phyloP scores from a whole-genome alignment of 1,284 basidiomycete genomes.

The Sphagnurus paluster region DNA sequence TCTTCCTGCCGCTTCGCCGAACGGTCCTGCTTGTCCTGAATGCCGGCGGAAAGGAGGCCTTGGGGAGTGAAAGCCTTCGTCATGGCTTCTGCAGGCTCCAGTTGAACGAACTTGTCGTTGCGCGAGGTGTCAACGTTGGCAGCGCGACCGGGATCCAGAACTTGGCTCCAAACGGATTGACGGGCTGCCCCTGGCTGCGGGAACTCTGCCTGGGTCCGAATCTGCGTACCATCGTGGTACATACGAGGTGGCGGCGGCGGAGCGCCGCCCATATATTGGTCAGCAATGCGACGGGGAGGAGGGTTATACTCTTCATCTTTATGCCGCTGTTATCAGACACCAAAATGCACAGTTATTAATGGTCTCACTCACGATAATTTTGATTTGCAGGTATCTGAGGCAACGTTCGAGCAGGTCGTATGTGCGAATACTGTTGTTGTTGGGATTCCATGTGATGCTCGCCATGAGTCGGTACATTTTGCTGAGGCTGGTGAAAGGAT shows the following conservation, averaged over 20 bases:
- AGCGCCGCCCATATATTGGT: conserved; percentile 45
- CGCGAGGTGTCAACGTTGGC: conserved; percentile 37
- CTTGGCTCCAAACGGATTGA: conserved; percentile 82
- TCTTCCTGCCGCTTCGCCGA: conserved; percentile 96
- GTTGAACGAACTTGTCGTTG: conserved; percentile 77
- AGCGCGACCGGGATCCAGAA: conserved; percentile 70
- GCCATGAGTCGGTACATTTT: conserved; percentile 21
- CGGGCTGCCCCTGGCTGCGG: conserved; percentile 55
- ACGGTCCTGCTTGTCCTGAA: conserved; percentile 94
- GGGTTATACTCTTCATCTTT: conserved; percentile 31
- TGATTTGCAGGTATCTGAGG: conserved; percentile 43
- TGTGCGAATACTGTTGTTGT: conserved; percentile 31
- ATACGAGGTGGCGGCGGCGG: conserved; percentile 46
- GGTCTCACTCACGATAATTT: conserved; percentile 29
- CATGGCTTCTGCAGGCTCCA: conserved; percentile 77
- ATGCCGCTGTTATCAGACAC: conserved; percentile 11
- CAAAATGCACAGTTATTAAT: not conserved
- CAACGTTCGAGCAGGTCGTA: conserved; percentile 43
- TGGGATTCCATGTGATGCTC: conserved; percentile 15
- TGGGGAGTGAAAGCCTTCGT: conserved; percentile 94
- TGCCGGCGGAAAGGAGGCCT: conserved; percentile 90
- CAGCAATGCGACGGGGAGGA: conserved; percentile 41
- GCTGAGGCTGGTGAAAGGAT: conserved; percentile 24
- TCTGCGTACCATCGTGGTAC: conserved; percentile 44
- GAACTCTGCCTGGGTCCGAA: conserved; percentile 51